Conservation (phyloP, 2,329 filamentous ascomycete species). For the Aspergillus brunneoviolaceus region DNA sequence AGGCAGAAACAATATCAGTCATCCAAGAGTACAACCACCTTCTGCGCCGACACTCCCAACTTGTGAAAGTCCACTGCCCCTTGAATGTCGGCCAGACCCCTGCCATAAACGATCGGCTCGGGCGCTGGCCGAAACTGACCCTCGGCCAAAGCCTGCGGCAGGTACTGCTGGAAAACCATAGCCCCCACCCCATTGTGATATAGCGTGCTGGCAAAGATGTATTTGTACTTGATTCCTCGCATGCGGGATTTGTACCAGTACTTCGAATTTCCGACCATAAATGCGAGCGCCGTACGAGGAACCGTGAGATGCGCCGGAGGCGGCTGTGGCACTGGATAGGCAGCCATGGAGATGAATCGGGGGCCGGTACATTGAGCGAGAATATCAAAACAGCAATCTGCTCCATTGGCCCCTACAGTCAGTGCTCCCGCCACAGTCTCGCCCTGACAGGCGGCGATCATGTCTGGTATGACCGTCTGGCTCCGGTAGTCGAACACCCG, state of each 20-base stretch:
- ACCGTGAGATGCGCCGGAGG: background rate
- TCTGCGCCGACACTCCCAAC: constrained; percentile 46
- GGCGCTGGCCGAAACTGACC: constrained; percentile 40
- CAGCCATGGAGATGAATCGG: constrained; percentile 1
- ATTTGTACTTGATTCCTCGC: background rate
- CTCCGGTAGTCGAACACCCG: constrained; percentile 47
- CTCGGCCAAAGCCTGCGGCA: background rate
- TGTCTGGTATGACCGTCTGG: constrained; percentile 9
- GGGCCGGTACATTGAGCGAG: background rate
- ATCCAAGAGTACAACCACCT: constrained; percentile 38
- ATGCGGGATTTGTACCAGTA: background rate
- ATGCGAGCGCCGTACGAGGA: background rate
- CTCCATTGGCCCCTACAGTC: background rate
- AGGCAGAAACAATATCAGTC: background rate
- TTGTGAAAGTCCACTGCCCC: constrained; percentile 39
- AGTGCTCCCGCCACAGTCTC: constrained; percentile 18
- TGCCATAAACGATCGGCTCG: constrained; percentile 41
- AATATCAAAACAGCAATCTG: background rate
- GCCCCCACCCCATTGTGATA: background rate
- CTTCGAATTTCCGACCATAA: background rate
- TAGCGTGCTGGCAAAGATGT: background rate
- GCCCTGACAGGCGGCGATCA: constrained; percentile 12
- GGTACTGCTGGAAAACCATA: background rate
- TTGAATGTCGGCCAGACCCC: constrained; percentile 46
- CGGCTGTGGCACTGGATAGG: background rate